These are phyloP conservation scores for Nannochloropsis gaditana DNA, from an alignment of 108 stramenopile species.

Conservation along the genomic window DNA sequence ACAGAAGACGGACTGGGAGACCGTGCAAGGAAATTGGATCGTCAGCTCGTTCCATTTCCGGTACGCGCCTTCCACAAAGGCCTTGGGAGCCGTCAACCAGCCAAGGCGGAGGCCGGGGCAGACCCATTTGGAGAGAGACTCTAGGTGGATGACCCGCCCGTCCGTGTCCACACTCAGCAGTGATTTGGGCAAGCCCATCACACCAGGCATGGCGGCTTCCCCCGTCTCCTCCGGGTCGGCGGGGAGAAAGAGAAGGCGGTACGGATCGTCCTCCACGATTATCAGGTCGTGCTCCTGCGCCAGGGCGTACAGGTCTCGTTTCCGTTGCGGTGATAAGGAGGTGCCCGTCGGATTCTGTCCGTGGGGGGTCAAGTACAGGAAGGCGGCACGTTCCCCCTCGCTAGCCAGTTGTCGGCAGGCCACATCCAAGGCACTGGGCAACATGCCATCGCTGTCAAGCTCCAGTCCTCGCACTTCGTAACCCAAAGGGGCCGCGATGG, in stretches of 20 bases:
- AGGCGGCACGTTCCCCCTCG: conserved; percentile 8
- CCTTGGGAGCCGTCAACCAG: conserved; percentile 54
- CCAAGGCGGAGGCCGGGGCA: conserved; percentile 62
- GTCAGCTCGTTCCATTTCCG: conserved; percentile 53
- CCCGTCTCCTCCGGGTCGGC: background rate
- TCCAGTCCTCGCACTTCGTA: background rate
- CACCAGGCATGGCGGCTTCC: conserved; percentile 15
- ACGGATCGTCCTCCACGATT: conserved; percentile 63
- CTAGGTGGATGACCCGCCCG: conserved; percentile 61
- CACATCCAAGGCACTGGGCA: conserved; percentile 9
- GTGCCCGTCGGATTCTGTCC: conserved; percentile 34
- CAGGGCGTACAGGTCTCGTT: conserved; percentile 51
- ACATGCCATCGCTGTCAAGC: conserved; percentile 30
- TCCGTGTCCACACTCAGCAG: conserved; percentile 51
- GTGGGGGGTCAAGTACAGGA: conserved; percentile 33
- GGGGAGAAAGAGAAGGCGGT: conserved; percentile 54
- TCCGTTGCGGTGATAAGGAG: conserved; percentile 29
- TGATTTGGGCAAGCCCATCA: conserved; percentile 1
- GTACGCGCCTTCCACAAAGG: conserved; percentile 46
- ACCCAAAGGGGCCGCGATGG: conserved; percentile 2
- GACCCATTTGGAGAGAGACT: conserved; percentile 58
- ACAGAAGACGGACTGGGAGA: conserved; percentile 55
- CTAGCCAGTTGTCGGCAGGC: background rate
- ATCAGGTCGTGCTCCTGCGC: conserved; percentile 54
- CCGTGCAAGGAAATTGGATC: conserved; percentile 50